These are phyloP conservation scores for Aureoboletus auriporus DNA, from an alignment of 768 basidiomycete species.

Conservation along the genomic window DNA sequence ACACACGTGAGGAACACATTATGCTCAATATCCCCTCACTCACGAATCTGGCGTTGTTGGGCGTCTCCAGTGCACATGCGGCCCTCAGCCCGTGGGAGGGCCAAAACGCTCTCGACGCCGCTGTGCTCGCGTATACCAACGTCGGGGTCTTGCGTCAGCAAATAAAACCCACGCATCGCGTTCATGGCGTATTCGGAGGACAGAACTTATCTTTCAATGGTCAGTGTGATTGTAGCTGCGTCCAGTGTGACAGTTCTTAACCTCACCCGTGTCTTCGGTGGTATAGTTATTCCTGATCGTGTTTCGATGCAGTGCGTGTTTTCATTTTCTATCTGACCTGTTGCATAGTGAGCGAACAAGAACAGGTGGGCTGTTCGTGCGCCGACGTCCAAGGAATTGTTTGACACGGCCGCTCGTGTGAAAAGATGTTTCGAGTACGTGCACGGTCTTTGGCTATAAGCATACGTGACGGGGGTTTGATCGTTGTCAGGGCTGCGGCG, in stretches of 20 bases:
- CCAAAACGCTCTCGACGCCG: constrained; percentile 79
- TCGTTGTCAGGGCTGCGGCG: constrained; percentile 50
- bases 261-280: neutral
- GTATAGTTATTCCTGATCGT: constrained; percentile 76
- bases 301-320: constrained; percentile 61
- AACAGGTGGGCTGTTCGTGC: constrained; percentile 72
- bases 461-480: neutral
- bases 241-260: neutral
- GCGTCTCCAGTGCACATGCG: constrained; percentile 63
- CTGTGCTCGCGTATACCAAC: constrained; percentile 76
- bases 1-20: constrained; percentile 51
- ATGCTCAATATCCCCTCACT: neutral
- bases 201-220: constrained; percentile 72
- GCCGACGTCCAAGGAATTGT: constrained; percentile 57
- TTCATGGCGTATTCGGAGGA: constrained; percentile 79
- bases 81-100: constrained; percentile 86
- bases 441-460: neutral
- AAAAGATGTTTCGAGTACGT: constrained; percentile 67
- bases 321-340: neutral
- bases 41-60: neutral
- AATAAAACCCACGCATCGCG: constrained; percentile 67
- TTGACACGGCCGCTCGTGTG: constrained; percentile 57
- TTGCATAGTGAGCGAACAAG: neutral
- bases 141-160: constrained; percentile 82
- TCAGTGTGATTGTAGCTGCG: constrained; percentile 28